Conservation (phyloP, 163 green algal genomes). For the Chlorella variabilis region DNA sequence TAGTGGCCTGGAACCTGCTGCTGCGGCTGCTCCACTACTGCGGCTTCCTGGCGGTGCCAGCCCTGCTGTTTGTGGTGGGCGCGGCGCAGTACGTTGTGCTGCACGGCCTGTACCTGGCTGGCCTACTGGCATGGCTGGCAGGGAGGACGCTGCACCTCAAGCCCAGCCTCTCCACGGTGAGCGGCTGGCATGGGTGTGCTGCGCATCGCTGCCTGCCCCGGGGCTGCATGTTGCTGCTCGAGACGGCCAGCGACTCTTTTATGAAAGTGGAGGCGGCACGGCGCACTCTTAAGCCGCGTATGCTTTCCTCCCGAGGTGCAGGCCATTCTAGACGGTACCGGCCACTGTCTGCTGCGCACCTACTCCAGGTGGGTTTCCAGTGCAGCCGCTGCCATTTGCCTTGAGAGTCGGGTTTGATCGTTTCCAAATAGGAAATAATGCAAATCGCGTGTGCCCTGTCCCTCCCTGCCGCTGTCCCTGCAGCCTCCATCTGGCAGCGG, state of each 20-base stretch:
- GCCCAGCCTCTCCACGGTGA: background rate
- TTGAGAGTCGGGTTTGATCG: too few species aligned
- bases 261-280: too few species aligned
- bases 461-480: background rate
- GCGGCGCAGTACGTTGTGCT: background rate
- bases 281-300: too few species aligned
- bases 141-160: slow-evolving; percentile 7
- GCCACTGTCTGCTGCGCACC: slow-evolving; percentile 10
- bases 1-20: background rate
- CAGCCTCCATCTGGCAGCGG: background rate
- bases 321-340: background rate
- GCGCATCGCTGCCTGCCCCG: too few species aligned
- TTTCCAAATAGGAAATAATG: too few species aligned
- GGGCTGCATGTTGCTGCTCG: too few species aligned
- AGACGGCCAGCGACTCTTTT: too few species aligned
- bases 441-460: too few species aligned
- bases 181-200: too few species aligned
- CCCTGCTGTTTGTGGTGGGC: slow-evolving; percentile 21
- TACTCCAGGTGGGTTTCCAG: slow-evolving; percentile 12
- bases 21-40: slow-evolving; percentile 5
- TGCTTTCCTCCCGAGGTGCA: too few species aligned
- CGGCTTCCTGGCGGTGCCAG: slow-evolving; percentile 16
- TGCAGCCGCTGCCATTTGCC: too few species aligned
- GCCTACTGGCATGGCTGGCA: background rate
- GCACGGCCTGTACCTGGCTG: slow-evolving; percentile 18